These are phyloP conservation scores for Chaetomiaceae sp. DNA, from an alignment of 2,329 filamentous ascomycete species.

Conservation along the genomic window DNA sequence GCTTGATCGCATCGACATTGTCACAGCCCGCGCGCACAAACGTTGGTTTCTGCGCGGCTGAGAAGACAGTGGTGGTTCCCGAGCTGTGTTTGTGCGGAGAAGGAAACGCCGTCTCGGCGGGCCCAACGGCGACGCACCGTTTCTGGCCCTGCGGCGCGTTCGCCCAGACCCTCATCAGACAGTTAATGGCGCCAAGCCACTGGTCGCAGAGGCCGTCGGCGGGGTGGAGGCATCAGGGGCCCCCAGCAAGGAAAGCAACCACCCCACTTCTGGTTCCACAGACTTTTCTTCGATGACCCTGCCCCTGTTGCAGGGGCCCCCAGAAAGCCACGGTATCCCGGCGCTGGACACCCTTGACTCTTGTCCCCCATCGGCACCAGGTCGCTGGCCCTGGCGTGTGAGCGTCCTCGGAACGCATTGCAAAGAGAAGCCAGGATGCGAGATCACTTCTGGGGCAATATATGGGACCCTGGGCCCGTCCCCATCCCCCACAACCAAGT, in stretches of 20 bases:
- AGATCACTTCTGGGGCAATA: conserved; percentile 21
- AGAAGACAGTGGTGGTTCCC: too few species aligned
- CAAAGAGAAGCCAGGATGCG: conserved; percentile 19
- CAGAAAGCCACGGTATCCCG: conserved; percentile 15
- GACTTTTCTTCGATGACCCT: conserved; percentile 14
- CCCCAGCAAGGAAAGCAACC: conserved; percentile 8
- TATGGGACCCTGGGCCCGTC: conserved; percentile 17
- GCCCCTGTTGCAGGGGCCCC: conserved; percentile 10
- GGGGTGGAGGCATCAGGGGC: conserved; percentile 20
- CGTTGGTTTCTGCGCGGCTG: too few species aligned
- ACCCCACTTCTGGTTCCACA: conserved; percentile 17
- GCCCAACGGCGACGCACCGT: conserved; percentile 13
- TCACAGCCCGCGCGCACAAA: too few species aligned
- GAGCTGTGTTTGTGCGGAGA: conserved; percentile 2
- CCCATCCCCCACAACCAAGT: conserved; percentile 16
- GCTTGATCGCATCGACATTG: too few species aligned
- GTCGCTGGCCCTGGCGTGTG: conserved; percentile 11
- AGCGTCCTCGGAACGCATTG: conserved; percentile 17
- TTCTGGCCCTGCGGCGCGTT: not conserved
- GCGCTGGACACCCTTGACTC: conserved; percentile 9
- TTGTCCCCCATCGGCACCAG: conserved; percentile 10
- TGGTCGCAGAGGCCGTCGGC: conserved; percentile 3
- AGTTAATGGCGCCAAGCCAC: conserved; percentile 13
- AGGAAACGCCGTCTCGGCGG: not conserved
- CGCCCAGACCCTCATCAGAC: not conserved